Evolutionary conservation across 1,139 yeast species (phyloP).

Genomic region (Taphrina pruni): DNA sequence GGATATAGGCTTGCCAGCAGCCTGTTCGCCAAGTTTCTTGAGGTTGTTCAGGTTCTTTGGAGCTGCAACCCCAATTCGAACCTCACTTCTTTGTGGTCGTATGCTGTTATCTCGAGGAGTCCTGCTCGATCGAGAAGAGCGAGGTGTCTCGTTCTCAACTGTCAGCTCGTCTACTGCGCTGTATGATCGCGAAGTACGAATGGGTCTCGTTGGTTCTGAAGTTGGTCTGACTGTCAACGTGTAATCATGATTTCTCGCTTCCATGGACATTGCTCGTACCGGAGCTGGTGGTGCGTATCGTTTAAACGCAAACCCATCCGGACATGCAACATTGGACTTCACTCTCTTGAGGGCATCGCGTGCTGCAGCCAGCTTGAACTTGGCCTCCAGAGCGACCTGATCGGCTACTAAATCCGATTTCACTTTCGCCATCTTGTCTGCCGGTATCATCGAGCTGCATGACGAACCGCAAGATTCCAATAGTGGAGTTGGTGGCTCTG

Average conservation of each 20-base stretch:
- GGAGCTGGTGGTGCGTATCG: not conserved
- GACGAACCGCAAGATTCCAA: constrained; percentile 24
- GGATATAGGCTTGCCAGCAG: not conserved
- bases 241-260: not conserved
- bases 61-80: constrained; percentile 33
- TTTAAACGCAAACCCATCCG: constrained; percentile 6
- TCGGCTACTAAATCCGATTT: constrained; percentile 26
- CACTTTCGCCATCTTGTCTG: constrained; percentile 19
- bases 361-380: constrained; percentile 32
- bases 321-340: constrained; percentile 14
- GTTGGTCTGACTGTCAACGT: not conserved
- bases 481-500: constrained; percentile 19
- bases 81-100: constrained; percentile 8
- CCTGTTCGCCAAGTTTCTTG: not conserved
- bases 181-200: constrained; percentile 14
- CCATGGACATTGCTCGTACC: not conserved
- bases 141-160: not conserved
- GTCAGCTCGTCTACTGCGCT: not conserved
- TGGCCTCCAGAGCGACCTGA: constrained; percentile 24
- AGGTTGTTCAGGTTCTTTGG: constrained; percentile 24
- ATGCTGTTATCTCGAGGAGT: not conserved
- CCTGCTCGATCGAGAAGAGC: constrained; percentile 12
- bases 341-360: constrained; percentile 33
- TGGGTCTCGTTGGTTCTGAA: constrained; percentile 8
- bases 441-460: constrained; percentile 6